Evolutionary conservation across 1,139 yeast species (phyloP).

Genomic region (Kluyveromyces marxianus): DNA sequence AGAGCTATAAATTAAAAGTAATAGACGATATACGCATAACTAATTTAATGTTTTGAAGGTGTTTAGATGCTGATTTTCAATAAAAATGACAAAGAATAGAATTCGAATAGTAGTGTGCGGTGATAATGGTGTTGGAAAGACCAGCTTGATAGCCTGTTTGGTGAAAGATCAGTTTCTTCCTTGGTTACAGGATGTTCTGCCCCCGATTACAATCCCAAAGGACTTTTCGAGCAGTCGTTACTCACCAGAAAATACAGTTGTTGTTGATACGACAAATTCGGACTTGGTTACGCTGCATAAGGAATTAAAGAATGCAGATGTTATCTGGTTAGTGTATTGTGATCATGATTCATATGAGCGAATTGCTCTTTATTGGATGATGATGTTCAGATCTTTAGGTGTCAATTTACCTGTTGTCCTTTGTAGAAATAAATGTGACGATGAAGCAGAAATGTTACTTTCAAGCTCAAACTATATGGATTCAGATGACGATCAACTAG

Average conservation of each 20-base stretch:
- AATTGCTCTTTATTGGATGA: constrained; percentile 89
- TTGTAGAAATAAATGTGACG: constrained; percentile 78
- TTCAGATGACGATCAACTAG: constrained; percentile 16
- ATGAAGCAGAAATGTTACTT: constrained; percentile 20
- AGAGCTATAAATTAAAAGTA: too few species aligned
- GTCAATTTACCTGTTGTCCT: constrained; percentile 87
- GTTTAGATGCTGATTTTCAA: too few species aligned
- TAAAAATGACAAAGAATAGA: constrained; percentile 40
- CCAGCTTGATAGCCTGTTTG: constrained; percentile 63
- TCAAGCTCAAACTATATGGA: constrained; percentile 10
- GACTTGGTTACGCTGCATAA: constrained; percentile 55
- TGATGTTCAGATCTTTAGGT: constrained; percentile 83
- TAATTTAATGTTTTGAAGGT: too few species aligned
- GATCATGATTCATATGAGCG: constrained; percentile 94
- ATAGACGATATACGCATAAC: too few species aligned
- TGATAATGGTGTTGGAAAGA: constrained; percentile 89
- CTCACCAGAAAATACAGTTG: constrained; percentile 60
- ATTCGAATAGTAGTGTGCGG: constrained; percentile 86
- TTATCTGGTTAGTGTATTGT: constrained; percentile 84
- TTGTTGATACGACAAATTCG: constrained; percentile 72
- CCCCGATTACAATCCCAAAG: constrained; percentile 73
- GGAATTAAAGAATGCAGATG: constrained; percentile 81
- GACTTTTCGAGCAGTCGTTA: constrained; percentile 52
- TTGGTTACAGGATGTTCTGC: constrained; percentile 66
- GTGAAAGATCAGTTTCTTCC: constrained; percentile 75